Evolutionary conservation across 305 asterid genomes (phyloP).

Genomic region (Solanum chacoense): DNA sequence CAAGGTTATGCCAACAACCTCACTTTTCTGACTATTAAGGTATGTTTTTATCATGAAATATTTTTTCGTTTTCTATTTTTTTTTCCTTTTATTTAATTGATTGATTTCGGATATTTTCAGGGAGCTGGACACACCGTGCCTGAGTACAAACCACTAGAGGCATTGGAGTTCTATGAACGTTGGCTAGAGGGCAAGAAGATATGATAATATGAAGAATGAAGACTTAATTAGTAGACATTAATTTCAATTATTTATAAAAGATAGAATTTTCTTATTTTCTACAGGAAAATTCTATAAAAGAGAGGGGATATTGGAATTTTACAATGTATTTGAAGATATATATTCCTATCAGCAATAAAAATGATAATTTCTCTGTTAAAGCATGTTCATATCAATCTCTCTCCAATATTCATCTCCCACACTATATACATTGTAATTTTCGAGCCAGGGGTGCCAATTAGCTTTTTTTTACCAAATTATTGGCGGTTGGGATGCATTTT

Average conservation of each 20-base stretch:
- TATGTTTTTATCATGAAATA: slow-evolving; percentile 8
- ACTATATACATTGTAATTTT: not conserved
- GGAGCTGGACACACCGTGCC: slow-evolving; percentile 94
- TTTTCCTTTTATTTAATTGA: not conserved
- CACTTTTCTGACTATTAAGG: slow-evolving; percentile 81
- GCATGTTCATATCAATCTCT: not conserved
- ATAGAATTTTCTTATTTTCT: not conserved
- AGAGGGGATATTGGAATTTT: not conserved
- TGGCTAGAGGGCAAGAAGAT: slow-evolving; percentile 52
- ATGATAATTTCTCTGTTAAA: not conserved
- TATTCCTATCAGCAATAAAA: not conserved
- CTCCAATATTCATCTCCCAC: not conserved
- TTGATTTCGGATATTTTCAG: slow-evolving; percentile 20
- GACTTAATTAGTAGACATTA: not conserved
- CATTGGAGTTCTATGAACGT: slow-evolving; percentile 56
- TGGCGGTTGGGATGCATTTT: not conserved
- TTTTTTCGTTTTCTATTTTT: not conserved
- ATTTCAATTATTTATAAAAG: not conserved
- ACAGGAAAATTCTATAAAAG: not conserved
- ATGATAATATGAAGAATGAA: slow-evolving; percentile 12
- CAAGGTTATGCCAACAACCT: slow-evolving; percentile 76
- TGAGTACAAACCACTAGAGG: slow-evolving; percentile 82
- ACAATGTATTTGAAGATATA: not conserved
- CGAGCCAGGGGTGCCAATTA: not conserved
- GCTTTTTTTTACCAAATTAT: not conserved